Base-by-base conservation (phyloP, 2,329 filamentous ascomycete species). In the Fusarium begoniae region DNA sequence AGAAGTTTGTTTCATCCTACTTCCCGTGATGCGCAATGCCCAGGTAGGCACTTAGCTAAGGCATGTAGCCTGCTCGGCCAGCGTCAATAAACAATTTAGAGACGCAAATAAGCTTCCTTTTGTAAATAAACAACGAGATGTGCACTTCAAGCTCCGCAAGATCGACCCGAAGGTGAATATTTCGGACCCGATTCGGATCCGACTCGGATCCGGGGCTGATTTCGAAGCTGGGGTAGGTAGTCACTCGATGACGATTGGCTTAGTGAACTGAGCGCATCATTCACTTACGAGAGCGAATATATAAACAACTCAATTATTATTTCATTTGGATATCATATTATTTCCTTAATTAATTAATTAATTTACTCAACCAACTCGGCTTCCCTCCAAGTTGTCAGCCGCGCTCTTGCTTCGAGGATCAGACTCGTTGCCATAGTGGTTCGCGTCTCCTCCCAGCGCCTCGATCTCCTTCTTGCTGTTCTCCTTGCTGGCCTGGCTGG, bases 401-500 rank as follows among this genome's bases (percentile, higher is more conserved):
- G 83, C 83, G 28, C 78, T 80, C 78, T 84, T 85, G 74, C 83
- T 83, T 62, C 80, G 81, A 8, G 83, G 83, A 57, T 85, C 77
- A 11, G 82, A 81, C 69, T 84, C 69, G 70, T 83, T 80, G 30
- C 83, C 83, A 56, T 86, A 85, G 60, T 85, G 82, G 24, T 82
- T 84, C 14, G 79, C 78, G 15, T 86, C 83, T 20, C 84, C 84
- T 53, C 84, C 84, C 8, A 87, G 76, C 17, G 80, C 72, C 50
- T 86, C 79, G 51, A 87, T 82, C 12, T 79, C 80, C 70, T 84
- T 54, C 53, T 78, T 78, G 61, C 83, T 85, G 62, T 85, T 79
- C 75, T 86, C 79, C 77, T 87, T 87, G 54, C 84, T 86, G 62
- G 78, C 78, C 41, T 84, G 81, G 73, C 83, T 85, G 8, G 84